Conservation (phyloP, 1,284 basidiomycete species). For the Flammula alnicola region DNA sequence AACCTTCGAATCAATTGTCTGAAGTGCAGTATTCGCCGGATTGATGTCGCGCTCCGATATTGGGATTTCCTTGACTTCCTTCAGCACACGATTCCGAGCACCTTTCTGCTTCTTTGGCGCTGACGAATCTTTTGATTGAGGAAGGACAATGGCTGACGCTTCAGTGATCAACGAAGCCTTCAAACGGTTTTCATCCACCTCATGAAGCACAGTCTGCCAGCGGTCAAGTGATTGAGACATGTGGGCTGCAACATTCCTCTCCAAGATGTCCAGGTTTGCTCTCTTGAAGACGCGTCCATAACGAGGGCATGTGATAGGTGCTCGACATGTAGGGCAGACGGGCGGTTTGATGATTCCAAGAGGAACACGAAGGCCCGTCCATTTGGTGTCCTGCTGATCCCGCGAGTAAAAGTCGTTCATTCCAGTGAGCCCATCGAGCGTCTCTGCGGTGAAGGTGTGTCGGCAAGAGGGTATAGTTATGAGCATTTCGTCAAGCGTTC, state of each 20-base stretch:
- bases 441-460: conserved; percentile 75
- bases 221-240: conserved; percentile 60
- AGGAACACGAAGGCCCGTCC: conserved; percentile 51
- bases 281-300: conserved; percentile 68
- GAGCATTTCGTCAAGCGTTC: conserved; percentile 52
- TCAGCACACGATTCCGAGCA: too few relatives aligned
- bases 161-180: background rate
- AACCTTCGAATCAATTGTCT: conserved; percentile 27
- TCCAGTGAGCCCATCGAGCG: conserved; percentile 63
- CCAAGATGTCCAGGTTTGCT: conserved; percentile 65
- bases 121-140: too few relatives aligned
- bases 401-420: conserved; percentile 58
- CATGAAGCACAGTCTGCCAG: background rate
- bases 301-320: conserved; percentile 53
- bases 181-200: background rate
- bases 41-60: conserved; percentile 2
- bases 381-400: conserved; percentile 37
- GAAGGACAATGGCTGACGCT: background rate
- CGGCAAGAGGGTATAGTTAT: conserved; percentile 69
- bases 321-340: conserved; percentile 45
- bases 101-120: too few relatives aligned
- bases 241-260: conserved; percentile 59
- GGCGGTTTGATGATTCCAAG: conserved; percentile 25
- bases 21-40: background rate
- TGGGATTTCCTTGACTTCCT: too few relatives aligned